Percentiles rank a stretch among this genome's conserved stretches.
These are phyloP conservation scores for Chalciporus pseudorubinellus DNA, from an alignment of 768 basidiomycete species.

Conservation along the genomic window DNA sequence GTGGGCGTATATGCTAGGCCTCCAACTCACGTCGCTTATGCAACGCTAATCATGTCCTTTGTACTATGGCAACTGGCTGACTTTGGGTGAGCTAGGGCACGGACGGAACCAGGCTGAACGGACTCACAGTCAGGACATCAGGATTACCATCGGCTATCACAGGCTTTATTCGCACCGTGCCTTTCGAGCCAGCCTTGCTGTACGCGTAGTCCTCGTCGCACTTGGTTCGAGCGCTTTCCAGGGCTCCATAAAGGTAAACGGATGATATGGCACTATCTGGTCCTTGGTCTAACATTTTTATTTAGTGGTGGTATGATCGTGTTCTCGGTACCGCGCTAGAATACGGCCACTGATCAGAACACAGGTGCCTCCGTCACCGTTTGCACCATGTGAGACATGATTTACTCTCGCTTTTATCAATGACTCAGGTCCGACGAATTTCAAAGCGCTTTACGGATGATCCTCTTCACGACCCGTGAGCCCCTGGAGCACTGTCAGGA, in stretches of 20 bases:
- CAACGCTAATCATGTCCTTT: conserved; percentile 53
- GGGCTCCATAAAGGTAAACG: conserved; percentile 69
- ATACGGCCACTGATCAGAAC: background rate
- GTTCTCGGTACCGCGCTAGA: background rate
- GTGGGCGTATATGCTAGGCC: conserved; percentile 54
- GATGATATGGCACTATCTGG: conserved; percentile 3
- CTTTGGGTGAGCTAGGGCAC: conserved; percentile 52
- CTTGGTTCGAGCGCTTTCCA: conserved; percentile 76
- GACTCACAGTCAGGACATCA: conserved; percentile 23
- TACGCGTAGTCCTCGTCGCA: conserved; percentile 57
- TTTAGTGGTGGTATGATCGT: conserved; percentile 52
- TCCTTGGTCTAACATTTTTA: background rate
- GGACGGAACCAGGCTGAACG: background rate
- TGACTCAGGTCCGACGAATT: background rate
- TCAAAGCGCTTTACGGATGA: conserved; percentile 67
- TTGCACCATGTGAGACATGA: conserved; percentile 61
- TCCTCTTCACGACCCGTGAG: conserved; percentile 64
- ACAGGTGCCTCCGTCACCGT: conserved; percentile 71
- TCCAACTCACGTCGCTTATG: conserved; percentile 38
- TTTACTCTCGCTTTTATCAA: background rate
- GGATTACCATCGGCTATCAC: conserved; percentile 77
- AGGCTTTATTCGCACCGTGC: conserved; percentile 75
- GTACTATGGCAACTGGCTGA: conserved; percentile 66
- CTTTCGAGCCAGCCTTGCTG: conserved; percentile 54
- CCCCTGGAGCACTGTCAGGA: background rate